A percentile compares a stretch with the other conserved stretches of the same genome.
Conservation (phyloP, 305 asterid genomes). For the Fraxinus albicans region DNA sequence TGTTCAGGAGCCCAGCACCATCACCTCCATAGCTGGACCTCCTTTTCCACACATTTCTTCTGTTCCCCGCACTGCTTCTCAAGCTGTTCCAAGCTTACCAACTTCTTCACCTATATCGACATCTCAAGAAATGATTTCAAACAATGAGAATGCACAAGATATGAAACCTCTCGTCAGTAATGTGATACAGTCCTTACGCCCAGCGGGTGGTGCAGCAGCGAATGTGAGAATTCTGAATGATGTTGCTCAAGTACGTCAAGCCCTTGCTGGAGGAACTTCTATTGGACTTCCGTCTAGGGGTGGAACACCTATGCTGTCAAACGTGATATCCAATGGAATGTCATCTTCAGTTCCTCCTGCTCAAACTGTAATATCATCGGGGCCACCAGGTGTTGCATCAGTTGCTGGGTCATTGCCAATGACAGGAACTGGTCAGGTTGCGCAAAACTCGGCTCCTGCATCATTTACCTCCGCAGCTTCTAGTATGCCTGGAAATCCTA, state of each 20-base stretch:
- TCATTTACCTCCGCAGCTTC: conserved; percentile 50
- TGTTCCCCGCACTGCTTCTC: conserved; percentile 70
- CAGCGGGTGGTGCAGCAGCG: conserved; percentile 75
- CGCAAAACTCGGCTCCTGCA: conserved; percentile 55
- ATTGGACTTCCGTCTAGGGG: conserved; percentile 75
- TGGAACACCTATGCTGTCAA: conserved; percentile 84
- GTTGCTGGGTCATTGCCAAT: conserved; percentile 55
- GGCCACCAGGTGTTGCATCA: conserved; percentile 60
- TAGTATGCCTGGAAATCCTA: conserved; percentile 46
- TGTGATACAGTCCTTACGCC: conserved; percentile 61
- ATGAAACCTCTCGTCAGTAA: conserved; percentile 63
- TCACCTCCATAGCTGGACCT: conserved; percentile 58
- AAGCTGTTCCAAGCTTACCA: conserved; percentile 61
- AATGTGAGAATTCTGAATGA: conserved; percentile 84
- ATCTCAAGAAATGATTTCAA: conserved; percentile 66
- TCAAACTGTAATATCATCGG: conserved; percentile 61
- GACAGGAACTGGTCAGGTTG: conserved; percentile 50
- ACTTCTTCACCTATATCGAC: conserved; percentile 81
- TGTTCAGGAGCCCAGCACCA: conserved; percentile 78
- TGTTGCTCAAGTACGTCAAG: conserved; percentile 91
- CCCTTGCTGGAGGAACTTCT: conserved; percentile 75
- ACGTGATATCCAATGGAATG: conserved; percentile 89
- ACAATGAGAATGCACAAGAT: conserved; percentile 64
- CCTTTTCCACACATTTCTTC: conserved; percentile 65
- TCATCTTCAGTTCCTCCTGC: conserved; percentile 70